Percentiles rank a stretch among this genome's conserved stretches.
Evolutionary conservation across 768 basidiomycete species (phyloP).

Genomic region (Gymnopilus dilepis): DNA sequence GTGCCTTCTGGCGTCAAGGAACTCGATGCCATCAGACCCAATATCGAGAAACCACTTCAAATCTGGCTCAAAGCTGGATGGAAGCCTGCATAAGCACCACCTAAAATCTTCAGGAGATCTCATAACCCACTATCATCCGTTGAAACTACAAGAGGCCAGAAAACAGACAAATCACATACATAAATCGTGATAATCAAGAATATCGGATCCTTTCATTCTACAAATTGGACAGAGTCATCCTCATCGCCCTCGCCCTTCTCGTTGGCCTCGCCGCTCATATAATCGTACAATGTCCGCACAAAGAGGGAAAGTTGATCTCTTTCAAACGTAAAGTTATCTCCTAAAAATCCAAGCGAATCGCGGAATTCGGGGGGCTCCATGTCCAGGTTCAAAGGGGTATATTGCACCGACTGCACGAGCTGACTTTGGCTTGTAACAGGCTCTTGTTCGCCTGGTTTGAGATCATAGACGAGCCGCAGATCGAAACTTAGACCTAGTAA

Average conservation of each 20-base stretch:
- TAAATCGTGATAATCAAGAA: slow-evolving; percentile 2
- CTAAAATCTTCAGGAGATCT: neutral
- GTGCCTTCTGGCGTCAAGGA: slow-evolving; percentile 49
- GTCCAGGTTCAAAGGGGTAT: slow-evolving; percentile 67
- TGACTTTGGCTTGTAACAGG: slow-evolving; percentile 42
- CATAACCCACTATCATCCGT: neutral
- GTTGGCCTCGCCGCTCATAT: slow-evolving; percentile 45
- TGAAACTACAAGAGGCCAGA: neutral
- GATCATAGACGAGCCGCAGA: slow-evolving; percentile 53
- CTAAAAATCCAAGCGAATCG: slow-evolving; percentile 65
- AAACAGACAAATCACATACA: neutral
- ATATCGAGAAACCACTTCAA: slow-evolving; percentile 48
- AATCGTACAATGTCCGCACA: slow-evolving; percentile 62
- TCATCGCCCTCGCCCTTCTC: slow-evolving; percentile 34
- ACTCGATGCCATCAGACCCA: slow-evolving; percentile 34
- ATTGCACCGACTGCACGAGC: slow-evolving; percentile 57
- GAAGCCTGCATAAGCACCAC: slow-evolving; percentile 12
- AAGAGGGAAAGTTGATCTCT: slow-evolving; percentile 71
- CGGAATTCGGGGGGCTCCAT: slow-evolving; percentile 62
- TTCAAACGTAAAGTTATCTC: slow-evolving; percentile 69
- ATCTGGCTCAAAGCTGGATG: slow-evolving; percentile 66
- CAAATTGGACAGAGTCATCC: slow-evolving; percentile 29
- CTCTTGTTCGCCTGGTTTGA: slow-evolving; percentile 34
- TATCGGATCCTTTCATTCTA: slow-evolving; percentile 16
- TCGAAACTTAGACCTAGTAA: slow-evolving; percentile 64